phyloP scores from a whole-genome alignment of 2,329 filamentous ascomycete species.

The Cryoendolithus antarcticus region DNA sequence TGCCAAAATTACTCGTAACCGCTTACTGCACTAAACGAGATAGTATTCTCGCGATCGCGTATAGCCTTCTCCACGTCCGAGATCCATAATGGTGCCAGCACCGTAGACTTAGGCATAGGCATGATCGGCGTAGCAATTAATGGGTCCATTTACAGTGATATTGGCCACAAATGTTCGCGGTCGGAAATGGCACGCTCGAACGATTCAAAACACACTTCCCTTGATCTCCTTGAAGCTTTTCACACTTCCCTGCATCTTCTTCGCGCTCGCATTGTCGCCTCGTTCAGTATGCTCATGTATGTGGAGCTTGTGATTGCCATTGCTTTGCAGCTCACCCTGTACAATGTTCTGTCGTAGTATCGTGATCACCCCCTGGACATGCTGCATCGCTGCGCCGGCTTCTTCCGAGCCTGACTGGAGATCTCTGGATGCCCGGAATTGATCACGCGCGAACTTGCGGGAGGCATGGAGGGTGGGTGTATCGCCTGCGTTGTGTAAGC shows the following conservation, averaged over 20 bases:
- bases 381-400: slow-evolving; percentile 52
- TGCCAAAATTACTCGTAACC: no score
- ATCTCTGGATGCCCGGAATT: slow-evolving; percentile 57
- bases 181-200: not conserved
- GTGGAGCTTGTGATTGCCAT: slow-evolving; percentile 46
- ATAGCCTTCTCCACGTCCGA: no score
- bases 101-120: no score
- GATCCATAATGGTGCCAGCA: no score
- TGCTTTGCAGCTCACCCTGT: slow-evolving; percentile 46
- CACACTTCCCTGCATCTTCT: slow-evolving; percentile 39
- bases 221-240: slow-evolving; percentile 30
- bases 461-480: slow-evolving; percentile 55
- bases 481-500: slow-evolving; percentile 49
- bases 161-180: not conserved
- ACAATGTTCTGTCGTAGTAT: slow-evolving; percentile 78
- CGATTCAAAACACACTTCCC: slow-evolving; percentile 14
- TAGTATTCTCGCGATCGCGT: no score
- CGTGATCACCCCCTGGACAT: slow-evolving; percentile 71
- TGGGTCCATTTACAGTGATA: no score
- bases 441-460: slow-evolving; percentile 55
- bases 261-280: slow-evolving; percentile 86
- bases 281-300: slow-evolving; percentile 88
- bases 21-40: no score
- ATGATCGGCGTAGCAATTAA: no score
- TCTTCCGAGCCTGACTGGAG: slow-evolving; percentile 48